Percentiles rank a stretch among this genome's conserved stretches.
phyloP scores from a whole-genome alignment of 148 eudicot genomes.

The Hydrangea macrophylla region DNA sequence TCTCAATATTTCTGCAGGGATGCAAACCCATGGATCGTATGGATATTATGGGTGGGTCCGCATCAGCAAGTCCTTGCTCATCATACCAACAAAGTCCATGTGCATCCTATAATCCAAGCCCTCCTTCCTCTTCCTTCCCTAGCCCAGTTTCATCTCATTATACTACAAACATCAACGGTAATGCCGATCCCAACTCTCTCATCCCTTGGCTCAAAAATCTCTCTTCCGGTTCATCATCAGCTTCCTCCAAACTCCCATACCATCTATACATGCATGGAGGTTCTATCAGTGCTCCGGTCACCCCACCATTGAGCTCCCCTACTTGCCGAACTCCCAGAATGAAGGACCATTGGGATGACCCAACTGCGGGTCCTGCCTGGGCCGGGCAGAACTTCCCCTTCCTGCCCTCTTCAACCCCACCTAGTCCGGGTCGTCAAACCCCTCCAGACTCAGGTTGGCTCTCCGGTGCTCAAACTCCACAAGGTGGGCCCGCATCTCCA shows the following conservation, averaged over 20 bases:
- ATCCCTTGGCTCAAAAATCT: constrained; percentile 97
- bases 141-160: constrained; percentile 66
- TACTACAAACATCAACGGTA: constrained; percentile 29
- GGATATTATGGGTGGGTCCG: constrained; percentile 69
- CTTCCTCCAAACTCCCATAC: constrained; percentile 64
- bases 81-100: constrained; percentile 88
- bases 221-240: constrained; percentile 62
- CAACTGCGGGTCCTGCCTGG: constrained; percentile 57
- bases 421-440: constrained; percentile 69
- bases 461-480: constrained; percentile 64
- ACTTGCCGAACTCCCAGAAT: constrained; percentile 73
- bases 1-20: constrained; percentile 45
- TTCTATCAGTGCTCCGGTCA: constrained; percentile 96
- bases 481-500: constrained; percentile 71
- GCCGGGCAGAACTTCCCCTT: constrained; percentile 50
- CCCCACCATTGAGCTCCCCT: constrained; percentile 92
- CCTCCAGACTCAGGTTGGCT: constrained; percentile 77
- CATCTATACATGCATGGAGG: constrained; percentile 65
- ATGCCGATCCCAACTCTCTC: constrained; percentile 72
- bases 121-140: constrained; percentile 76
- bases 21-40: constrained; percentile 69
- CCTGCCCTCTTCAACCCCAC: constrained; percentile 73
- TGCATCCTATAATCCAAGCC: constrained; percentile 87
- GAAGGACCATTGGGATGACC: constrained; percentile 60
- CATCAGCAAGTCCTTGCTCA: constrained; percentile 76